Base-by-base conservation (phyloP, 305 asterid genomes). In the Coffea humblotiana region DNA sequence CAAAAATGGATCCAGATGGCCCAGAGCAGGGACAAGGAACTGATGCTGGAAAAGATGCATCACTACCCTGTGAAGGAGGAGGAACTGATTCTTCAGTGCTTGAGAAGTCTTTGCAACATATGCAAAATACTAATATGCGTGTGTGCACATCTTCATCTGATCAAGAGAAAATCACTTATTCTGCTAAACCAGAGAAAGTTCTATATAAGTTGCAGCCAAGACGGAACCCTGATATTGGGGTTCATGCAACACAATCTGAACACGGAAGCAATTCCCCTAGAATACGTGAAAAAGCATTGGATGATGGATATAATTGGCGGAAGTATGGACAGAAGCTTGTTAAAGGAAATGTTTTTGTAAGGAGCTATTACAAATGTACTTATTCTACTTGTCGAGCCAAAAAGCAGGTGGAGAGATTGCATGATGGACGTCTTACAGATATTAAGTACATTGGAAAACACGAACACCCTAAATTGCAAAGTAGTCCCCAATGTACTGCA, bases 261-360 rank as follows among this genome's bases (percentile, higher is more conserved):
- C 85, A 80, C 72, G 92, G 84, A 72, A 89, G 71, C 85, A 73
- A 78, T 86, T 82, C 91, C 21, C 80, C 87, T 25, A 82, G 77
- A 82, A 49, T 80, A 80, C 86, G 83, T 49, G 97, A 88, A 63
- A 93, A 89, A 79, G 88, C 89, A 86, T 84, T 83, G 61, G 92
- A 90, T 72, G 97, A 93, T 87, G 99, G 95, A 29, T 93, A 93
- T 85, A 95, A 91, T 89, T 95, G 99, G 99, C 87, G 99, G 81
- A 95, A 95, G 87, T 95, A 95, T 84, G 99, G 99, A 69, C 99
- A 95, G 89, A 95, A 95, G 88, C 82, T 93, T 75, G 95, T 93
- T 65, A 95, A 92, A 91, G 97, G 97, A 84, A 94, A 94, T 80
- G 87, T 86, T 82, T 94, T 87, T 79, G 80, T 87, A 73, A 96